Conservation (phyloP, 2,329 filamentous ascomycete genomes). For the Coniochaeta ligniaria region DNA sequence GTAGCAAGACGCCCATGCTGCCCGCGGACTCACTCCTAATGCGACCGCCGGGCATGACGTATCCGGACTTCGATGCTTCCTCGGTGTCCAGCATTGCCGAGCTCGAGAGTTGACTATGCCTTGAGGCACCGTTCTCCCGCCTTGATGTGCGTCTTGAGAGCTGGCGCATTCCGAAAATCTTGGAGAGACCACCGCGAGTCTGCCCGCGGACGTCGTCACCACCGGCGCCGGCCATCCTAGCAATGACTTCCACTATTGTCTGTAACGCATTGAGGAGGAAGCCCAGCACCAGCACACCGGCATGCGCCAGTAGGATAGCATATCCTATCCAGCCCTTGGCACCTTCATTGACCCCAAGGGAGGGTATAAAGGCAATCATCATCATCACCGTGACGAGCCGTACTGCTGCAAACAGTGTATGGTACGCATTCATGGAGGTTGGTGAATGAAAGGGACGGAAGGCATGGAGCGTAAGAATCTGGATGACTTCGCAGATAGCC, state of each 20-base stretch:
- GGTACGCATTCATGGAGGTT: constrained; percentile 96
- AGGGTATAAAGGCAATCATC: constrained; percentile 78
- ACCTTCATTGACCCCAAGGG: constrained; percentile 69
- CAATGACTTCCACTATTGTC: constrained; percentile 82
- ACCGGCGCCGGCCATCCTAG: constrained; percentile 75
- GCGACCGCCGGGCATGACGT: constrained; percentile 44
- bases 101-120: constrained; percentile 77
- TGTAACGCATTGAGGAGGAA: constrained; percentile 91
- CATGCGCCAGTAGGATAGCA: constrained; percentile 79
- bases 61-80: constrained; percentile 56
- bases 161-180: constrained; percentile 88
- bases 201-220: constrained; percentile 64
- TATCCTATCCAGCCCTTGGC: constrained; percentile 95
- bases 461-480: constrained; percentile 78
- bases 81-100: constrained; percentile 71
- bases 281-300: constrained; percentile 75
- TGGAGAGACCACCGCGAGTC: constrained; percentile 75
- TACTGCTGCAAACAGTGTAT: constrained; percentile 73
- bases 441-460: constrained; percentile 85
- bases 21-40: constrained; percentile 55
- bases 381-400: constrained; percentile 70
- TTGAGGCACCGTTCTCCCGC: constrained; percentile 51
- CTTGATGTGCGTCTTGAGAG: constrained; percentile 66
- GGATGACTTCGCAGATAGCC: constrained; percentile 88
- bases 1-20: constrained; percentile 45